Evolutionary conservation across 1,284 basidiomycete genomes (phyloP), one percentile per base, ranked within the genome.

Genomic region (Erythrobasidium hasegawianum): DNA sequence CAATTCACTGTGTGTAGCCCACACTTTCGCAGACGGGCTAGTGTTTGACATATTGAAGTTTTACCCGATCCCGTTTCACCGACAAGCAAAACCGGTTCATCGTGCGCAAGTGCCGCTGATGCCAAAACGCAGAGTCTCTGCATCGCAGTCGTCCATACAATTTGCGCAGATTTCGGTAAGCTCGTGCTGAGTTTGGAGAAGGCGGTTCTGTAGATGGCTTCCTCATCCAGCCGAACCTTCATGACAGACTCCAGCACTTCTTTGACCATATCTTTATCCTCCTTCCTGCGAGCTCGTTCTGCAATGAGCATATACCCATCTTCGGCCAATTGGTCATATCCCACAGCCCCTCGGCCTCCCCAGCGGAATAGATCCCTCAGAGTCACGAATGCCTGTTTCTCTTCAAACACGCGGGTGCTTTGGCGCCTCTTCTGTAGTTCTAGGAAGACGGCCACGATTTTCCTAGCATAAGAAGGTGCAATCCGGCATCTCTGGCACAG

Each of bases 301-400:
- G 93, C 96, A 11, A 99, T 81, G 7, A 99, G 83, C 94, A 98
- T 97, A 79, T 94, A 98, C 0, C 96, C 96, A 72, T 97, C 92
- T 72, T 95, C 87, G 0, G 95, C 96, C 52, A 99, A 81, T 75
- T 96, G 87, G 75, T 97, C 87, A 75, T 96, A 93, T 5, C 88
- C 86, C 47, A 91, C 81, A 1, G 92, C 89, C 68, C 76, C 78
- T 67, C 96, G 83, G 14, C 87, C 87, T 2, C 94, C 96, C 96
- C 96, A 99, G 38, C 96, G 85, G 80, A 99, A 99, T 11, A 99
- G 81, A 77, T 99, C 96, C 68, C 96, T 89, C 10, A 99, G 83
- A 1, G 96, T 99, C 0, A 90, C 96, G 75, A 97, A 98, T 0
- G 92, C 90, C 53, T 95, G 88, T 77, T 95, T 97, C 73, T 92